Percentiles rank a stretch among this genome's conserved stretches.
Evolutionary conservation across 139 green algal genomes (phyloP).

Genomic region (Raphidocelis subcapitata): DNA sequence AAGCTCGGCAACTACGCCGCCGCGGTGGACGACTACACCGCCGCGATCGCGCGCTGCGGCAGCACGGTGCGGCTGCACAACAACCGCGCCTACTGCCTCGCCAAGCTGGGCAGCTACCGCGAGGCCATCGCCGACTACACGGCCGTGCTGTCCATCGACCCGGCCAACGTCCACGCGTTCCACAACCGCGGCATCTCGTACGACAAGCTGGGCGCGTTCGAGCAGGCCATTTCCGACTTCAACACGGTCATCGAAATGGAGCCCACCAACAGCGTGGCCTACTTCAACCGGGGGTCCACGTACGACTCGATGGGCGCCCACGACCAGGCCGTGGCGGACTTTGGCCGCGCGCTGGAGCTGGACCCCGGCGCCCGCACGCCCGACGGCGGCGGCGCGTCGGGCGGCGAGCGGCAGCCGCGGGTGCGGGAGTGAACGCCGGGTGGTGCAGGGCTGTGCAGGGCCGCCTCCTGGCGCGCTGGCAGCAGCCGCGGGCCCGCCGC

Average conservation of each 20-base stretch:
- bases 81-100: conserved; percentile 79
- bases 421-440: no score
- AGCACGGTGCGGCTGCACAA: conserved; percentile 48
- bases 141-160: conserved; percentile 51
- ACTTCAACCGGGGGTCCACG: conserved; percentile 52
- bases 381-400: no score
- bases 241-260: conserved; percentile 50
- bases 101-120: conserved; percentile 62
- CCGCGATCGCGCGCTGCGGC: conserved; percentile 35
- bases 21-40: conserved; percentile 68
- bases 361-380: conserved; percentile 5
- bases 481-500: no score
- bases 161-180: conserved; percentile 58
- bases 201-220: conserved; percentile 58
- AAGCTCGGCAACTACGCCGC: conserved; percentile 65
- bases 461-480: no score
- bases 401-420: no score
- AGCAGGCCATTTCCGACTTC: conserved; percentile 57
- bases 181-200: conserved; percentile 74
- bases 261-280: conserved; percentile 55
- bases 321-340: conserved; percentile 52
- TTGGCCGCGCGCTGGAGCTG: conserved; percentile 43
- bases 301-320: conserved; percentile 53
- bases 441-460: no score
- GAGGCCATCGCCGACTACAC: conserved; percentile 69